phyloP scores from a whole-genome alignment of 2,329 filamentous ascomycete genomes.

The Colletotrichum acutatum region DNA sequence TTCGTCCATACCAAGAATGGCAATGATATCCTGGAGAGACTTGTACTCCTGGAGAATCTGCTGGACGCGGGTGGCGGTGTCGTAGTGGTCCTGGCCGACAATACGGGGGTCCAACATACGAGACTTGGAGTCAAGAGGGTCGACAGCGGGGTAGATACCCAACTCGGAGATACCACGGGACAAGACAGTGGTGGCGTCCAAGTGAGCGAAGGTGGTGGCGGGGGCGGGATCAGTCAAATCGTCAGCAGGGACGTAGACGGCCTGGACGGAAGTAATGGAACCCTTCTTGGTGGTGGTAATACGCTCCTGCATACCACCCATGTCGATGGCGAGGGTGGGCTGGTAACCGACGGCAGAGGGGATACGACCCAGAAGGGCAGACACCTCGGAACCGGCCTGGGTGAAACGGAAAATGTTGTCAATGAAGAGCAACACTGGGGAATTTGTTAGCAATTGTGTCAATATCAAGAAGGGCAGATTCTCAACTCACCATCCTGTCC shows the following conservation, averaged over 20 bases:
- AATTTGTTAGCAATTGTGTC: conserved; percentile 40
- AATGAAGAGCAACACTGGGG: conserved; percentile 93
- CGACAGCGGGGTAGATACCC: conserved; percentile 99
- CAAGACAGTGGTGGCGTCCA: conserved; percentile 99
- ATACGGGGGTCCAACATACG: conserved; percentile 99
- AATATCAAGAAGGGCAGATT: not conserved
- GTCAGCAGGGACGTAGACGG: conserved; percentile 99
- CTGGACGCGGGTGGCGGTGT: conserved; percentile 93
- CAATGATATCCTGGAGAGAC: conserved; percentile 99
- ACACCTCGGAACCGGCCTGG: conserved; percentile 99
- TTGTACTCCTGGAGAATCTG: conserved; percentile 99
- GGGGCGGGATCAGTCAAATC: conserved; percentile 99
- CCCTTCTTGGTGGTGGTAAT: conserved; percentile 99
- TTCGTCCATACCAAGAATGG: conserved; percentile 99
- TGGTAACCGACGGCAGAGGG: conserved; percentile 99
- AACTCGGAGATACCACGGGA: conserved; percentile 99
- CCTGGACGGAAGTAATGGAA: conserved; percentile 99
- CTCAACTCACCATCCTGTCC: conserved; percentile 83
- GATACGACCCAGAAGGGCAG: conserved; percentile 98
- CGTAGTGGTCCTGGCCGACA: conserved; percentile 97
- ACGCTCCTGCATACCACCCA: conserved; percentile 99
- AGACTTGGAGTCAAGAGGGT: conserved; percentile 99
- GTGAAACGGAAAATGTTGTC: conserved; percentile 99
- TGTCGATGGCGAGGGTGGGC: conserved; percentile 97
- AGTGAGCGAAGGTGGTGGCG: conserved; percentile 99